These are phyloP conservation scores for Kodamaea alishanica DNA, from an alignment of 1,139 yeast species.

Conservation along the genomic window DNA sequence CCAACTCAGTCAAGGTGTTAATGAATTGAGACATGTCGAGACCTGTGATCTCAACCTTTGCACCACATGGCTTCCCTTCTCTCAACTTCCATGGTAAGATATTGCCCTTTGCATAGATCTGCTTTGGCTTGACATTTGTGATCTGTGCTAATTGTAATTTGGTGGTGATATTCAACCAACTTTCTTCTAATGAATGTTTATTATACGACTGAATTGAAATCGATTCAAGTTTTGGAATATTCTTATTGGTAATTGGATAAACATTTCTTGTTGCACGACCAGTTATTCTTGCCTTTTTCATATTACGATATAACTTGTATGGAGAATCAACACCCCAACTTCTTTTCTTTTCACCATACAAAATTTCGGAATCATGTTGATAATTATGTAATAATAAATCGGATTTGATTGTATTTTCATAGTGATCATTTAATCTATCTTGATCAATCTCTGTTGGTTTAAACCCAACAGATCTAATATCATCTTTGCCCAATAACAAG, in stretches of 20 bases:
- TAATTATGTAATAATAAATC: constrained; percentile 79
- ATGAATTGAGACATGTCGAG: constrained; percentile 83
- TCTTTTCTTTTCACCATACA: constrained; percentile 71
- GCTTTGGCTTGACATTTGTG: constrained; percentile 81
- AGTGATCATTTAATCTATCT: constrained; percentile 81
- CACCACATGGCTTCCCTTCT: constrained; percentile 90
- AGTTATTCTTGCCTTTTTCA: constrained; percentile 61
- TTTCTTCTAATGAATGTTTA: constrained; percentile 67
- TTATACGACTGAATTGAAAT: constrained; percentile 75
- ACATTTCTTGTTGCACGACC: constrained; percentile 70
- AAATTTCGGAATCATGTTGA: constrained; percentile 53
- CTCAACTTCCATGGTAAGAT: constrained; percentile 86
- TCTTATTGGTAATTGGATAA: constrained; percentile 58
- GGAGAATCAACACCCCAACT: constrained; percentile 90
- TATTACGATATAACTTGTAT: constrained; percentile 79
- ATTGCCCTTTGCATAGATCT: constrained; percentile 71
- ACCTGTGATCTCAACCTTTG: constrained; percentile 74
- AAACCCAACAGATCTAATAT: constrained; percentile 72
- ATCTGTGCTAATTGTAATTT: constrained; percentile 84
- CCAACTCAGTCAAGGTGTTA: constrained; percentile 83
- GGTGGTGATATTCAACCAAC: constrained; percentile 75
- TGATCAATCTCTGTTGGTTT: constrained; percentile 68
- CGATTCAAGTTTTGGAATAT: constrained; percentile 67
- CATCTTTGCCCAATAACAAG: constrained; percentile 61
- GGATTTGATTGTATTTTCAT: constrained; percentile 64